Conservation (phyloP, 2,329 filamentous ascomycete species). For the Aspergillus aculeatinus region DNA sequence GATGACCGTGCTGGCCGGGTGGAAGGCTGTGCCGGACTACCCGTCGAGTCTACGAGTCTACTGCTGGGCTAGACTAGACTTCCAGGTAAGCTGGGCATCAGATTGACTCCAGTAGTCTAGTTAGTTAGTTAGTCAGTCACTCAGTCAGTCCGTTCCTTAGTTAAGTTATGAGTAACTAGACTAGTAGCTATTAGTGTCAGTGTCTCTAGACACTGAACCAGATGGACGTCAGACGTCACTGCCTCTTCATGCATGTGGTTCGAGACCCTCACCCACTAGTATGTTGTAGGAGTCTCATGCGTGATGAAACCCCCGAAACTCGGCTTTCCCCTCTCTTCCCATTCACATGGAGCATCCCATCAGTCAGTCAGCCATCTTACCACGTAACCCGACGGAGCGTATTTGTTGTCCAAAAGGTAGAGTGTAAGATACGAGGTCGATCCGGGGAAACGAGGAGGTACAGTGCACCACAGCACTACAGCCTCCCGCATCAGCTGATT, state of each 20-base stretch:
- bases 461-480: not conserved
- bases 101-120: not conserved
- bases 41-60: not conserved
- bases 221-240: not conserved
- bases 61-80: not conserved
- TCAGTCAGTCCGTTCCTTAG: too few species aligned
- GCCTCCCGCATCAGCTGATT: not conserved
- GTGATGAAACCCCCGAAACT: not conserved
- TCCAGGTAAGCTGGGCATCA: not conserved
- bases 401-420: not conserved
- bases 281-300: not conserved
- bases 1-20: not conserved
- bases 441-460: not conserved
- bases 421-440: not conserved
- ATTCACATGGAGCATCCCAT: not conserved
- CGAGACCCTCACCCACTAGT: not conserved
- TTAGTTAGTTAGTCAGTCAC: too few species aligned
- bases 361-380: not conserved
- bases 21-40: constrained; percentile 1
- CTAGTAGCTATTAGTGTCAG: too few species aligned
- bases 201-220: not conserved
- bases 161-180: too few species aligned
- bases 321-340: not conserved
- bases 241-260: not conserved
- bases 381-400: not conserved